Base-by-base conservation (phyloP, 805 yeast species). In the Hanseniaspora nectarophila region DNA sequence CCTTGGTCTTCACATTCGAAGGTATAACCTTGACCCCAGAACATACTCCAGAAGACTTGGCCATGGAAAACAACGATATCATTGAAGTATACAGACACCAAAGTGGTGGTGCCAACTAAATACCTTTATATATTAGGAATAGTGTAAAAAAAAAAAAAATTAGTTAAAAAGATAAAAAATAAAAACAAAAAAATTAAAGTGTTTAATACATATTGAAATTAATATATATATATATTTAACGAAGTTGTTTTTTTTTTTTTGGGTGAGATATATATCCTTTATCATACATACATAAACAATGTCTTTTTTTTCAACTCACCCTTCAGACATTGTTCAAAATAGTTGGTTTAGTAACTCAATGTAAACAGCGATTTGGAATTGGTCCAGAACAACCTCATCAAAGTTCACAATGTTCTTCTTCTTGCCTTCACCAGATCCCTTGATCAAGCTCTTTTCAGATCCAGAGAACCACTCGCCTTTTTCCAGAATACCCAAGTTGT, bases 21-120 rank as follows among this genome's bases (percentile, higher is more conserved):
- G 99, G 99, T 57, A 84, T 87, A 59, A 80, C 97, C 64, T 81
- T 92, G 55, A 74, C 77, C 57, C 84, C 89, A 9, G 89, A 83
- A 55, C 87, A 85, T 61, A 92, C 98, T 4, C 97, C 99, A 6
- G 95, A 85, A 38, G 85, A 80, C 57, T 75, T 92, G 61, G 97
- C 87, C 48, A 80, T 92, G 78, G 95, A 85, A 68, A 96, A 92
- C 66, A 90, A 90, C 59, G 98, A 92, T 67, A 85, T 85, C 59
- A 89, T 92, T 59, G 99, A 92, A 69, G 98, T 96, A 8, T 95
- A 88, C 67, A 82, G 92, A 69, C 96, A 89, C 68, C 99, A 92
- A 72, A 82, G 82, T 53, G 85, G 94, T 56, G 87, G 68, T 35
- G 32, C 15, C 20, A 29, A 29, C 24, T 20, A 32, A 34, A 5